These are phyloP conservation scores for Cladophialophora psammophila DNA, from an alignment of 2,329 filamentous ascomycete genomes.

Conservation along the genomic window DNA sequence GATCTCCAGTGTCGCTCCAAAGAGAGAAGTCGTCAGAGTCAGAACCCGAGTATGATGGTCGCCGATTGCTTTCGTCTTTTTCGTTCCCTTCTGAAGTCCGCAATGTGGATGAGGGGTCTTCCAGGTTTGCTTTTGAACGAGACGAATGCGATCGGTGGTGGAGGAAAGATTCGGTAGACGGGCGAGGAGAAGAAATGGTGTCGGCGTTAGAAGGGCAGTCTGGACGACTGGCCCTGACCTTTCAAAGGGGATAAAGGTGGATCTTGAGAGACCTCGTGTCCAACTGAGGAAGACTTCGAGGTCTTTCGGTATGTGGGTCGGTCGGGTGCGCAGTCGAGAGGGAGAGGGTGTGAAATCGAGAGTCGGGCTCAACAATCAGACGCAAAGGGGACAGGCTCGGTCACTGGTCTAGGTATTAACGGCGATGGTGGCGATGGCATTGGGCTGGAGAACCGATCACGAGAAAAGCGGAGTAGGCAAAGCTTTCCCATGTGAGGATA, in stretches of 20 bases:
- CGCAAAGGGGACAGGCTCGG: conserved; percentile 18
- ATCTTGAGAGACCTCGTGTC: conserved; percentile 21
- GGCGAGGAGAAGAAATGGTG: conserved; percentile 84
- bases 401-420: conserved; percentile 30
- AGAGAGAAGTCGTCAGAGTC: conserved; percentile 74
- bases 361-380: conserved; percentile 23
- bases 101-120: conserved; percentile 47
- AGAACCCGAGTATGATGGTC: conserved; percentile 58
- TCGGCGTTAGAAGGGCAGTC: conserved; percentile 72
- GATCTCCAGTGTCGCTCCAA: conserved; percentile 94
- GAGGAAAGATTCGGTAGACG: conserved; percentile 78
- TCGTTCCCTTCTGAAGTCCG: conserved; percentile 53
- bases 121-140: conserved; percentile 47
- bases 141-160: conserved; percentile 76
- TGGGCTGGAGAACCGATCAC: conserved; percentile 19
- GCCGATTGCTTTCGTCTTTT: conserved; percentile 57
- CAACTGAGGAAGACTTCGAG: conserved; percentile 21
- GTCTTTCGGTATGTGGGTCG: conserved; percentile 27
- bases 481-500: conserved; percentile 14
- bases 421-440: conserved; percentile 19
- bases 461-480: conserved; percentile 28
- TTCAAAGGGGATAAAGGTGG: conserved; percentile 17
- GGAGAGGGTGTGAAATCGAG: conserved; percentile 16
- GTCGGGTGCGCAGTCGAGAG: conserved; percentile 22
- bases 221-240: conserved; percentile 68